phyloP scores from a whole-genome alignment of 306 rosid species.

The Acacia crassicarpa region DNA sequence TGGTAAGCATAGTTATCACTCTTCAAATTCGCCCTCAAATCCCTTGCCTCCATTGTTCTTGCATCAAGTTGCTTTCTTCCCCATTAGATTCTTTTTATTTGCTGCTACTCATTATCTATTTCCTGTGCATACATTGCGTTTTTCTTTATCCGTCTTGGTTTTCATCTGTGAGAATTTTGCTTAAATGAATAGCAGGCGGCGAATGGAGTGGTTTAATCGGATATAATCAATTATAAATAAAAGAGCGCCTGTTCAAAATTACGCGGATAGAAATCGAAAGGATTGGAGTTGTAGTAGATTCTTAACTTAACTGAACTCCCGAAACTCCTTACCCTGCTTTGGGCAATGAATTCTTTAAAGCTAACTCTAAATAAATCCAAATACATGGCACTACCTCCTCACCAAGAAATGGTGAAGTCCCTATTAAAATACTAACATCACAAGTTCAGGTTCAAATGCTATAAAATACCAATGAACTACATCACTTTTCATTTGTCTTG shows the following conservation, averaged over 20 bases:
- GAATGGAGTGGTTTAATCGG: neutral
- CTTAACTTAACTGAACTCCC: neutral
- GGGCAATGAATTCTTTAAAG: neutral
- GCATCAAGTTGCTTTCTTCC: neutral
- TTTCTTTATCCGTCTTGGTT: neutral
- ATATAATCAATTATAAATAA: neutral
- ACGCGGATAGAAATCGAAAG: neutral
- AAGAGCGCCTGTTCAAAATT: neutral
- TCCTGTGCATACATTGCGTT: neutral
- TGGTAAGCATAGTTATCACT: slow-evolving; percentile 14
- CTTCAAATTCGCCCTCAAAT: neutral
- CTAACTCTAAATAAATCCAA: neutral
- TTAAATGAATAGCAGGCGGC: neutral
- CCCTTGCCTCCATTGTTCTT: neutral
- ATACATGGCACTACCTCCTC: neutral
- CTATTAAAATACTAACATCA: neutral
- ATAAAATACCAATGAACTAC: neutral
- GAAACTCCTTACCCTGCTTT: neutral
- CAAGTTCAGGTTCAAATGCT: neutral
- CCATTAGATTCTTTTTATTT: neutral
- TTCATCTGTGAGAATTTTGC: neutral
- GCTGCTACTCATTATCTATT: neutral
- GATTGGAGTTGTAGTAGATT: neutral
- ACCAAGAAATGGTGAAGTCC: neutral
- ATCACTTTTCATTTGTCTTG: neutral